Evolutionary conservation across 257 asterid species (phyloP).

Genomic region (Avicennia marina): DNA sequence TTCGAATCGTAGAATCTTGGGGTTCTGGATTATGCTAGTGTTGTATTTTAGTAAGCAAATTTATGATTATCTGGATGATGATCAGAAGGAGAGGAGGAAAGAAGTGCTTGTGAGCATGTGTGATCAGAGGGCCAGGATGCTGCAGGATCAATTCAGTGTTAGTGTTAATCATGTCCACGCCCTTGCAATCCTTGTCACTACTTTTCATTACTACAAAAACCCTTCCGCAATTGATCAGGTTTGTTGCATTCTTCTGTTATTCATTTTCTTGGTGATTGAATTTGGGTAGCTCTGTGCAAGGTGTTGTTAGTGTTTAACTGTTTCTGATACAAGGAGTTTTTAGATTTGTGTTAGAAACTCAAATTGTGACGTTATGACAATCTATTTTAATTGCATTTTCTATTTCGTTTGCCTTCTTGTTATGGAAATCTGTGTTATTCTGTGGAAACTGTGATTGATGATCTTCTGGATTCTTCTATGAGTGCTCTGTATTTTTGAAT

Average conservation of each 20-base stretch:
- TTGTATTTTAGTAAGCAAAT: slow-evolving; percentile 21
- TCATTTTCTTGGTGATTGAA: slow-evolving; percentile 5
- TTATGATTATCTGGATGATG: slow-evolving; percentile 42
- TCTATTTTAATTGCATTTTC: neutral
- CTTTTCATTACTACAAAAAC: slow-evolving; percentile 76
- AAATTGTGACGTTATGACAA: too few relatives aligned
- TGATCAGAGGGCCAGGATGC: slow-evolving; percentile 93
- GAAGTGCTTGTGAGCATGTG: slow-evolving; percentile 84
- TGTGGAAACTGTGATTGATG: too few relatives aligned
- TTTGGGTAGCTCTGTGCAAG: too few relatives aligned
- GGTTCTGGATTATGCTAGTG: slow-evolving; percentile 37
- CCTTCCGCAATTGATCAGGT: slow-evolving; percentile 98
- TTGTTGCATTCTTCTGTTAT: slow-evolving; percentile 14
- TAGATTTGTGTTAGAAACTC: too few relatives aligned
- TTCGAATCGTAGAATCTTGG: slow-evolving; percentile 37
- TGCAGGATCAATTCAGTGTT: slow-evolving; percentile 90
- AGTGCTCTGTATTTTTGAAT: too few relatives aligned
- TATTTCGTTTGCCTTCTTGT: neutral
- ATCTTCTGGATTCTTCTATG: too few relatives aligned
- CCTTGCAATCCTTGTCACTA: slow-evolving; percentile 84
- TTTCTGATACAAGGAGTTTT: too few relatives aligned
- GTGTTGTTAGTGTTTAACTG: too few relatives aligned
- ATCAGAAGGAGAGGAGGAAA: slow-evolving; percentile 51
- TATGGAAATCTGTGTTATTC: neutral
- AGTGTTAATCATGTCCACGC: slow-evolving; percentile 97